Percentiles rank a stretch among this genome's conserved stretches.
These are phyloP conservation scores for Tetracladium marchalianum DNA, from an alignment of 495 filamentous ascomycete genomes.

Conservation along the genomic window DNA sequence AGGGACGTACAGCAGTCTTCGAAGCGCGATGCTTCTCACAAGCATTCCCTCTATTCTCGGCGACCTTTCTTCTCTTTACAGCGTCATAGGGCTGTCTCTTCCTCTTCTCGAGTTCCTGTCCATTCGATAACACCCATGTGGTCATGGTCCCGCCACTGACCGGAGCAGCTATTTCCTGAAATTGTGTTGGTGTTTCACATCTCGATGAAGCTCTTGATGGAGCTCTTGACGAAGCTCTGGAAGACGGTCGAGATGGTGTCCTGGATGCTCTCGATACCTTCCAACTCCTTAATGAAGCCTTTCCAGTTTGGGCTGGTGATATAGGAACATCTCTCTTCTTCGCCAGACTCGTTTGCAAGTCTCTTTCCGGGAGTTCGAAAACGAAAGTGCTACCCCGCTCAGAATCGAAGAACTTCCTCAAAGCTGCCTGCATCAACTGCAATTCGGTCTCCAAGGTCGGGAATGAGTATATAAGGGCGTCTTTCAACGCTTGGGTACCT, in stretches of 20 bases:
- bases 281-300: constrained; percentile 4
- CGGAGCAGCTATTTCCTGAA: background rate
- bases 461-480: constrained; percentile 8
- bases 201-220: constrained; percentile 2
- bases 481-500: constrained; percentile 12
- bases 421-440: constrained; percentile 12
- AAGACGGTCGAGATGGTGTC: background rate
- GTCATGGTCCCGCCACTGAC: constrained; percentile 5
- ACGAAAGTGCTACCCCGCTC: constrained; percentile 10
- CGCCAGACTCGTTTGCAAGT: constrained; percentile 9
- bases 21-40: constrained; percentile 13
- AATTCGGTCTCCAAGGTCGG: constrained; percentile 11
- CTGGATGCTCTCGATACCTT: background rate
- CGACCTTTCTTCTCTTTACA: constrained; percentile 10
- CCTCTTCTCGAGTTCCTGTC: constrained; percentile 6
- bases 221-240: constrained; percentile 1
- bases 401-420: constrained; percentile 10
- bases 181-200: background rate
- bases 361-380: constrained; percentile 8
- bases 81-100: constrained; percentile 13
- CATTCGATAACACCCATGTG: constrained; percentile 8
- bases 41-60: constrained; percentile 12
- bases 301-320: background rate
- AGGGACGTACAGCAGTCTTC: constrained; percentile 8
- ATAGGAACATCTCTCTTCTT: constrained; percentile 3